Percentiles rank a stretch among this genome's conserved stretches.
phyloP scores from a whole-genome alignment of 2,329 filamentous ascomycete genomes.

The Chaetothyriales sp. region DNA sequence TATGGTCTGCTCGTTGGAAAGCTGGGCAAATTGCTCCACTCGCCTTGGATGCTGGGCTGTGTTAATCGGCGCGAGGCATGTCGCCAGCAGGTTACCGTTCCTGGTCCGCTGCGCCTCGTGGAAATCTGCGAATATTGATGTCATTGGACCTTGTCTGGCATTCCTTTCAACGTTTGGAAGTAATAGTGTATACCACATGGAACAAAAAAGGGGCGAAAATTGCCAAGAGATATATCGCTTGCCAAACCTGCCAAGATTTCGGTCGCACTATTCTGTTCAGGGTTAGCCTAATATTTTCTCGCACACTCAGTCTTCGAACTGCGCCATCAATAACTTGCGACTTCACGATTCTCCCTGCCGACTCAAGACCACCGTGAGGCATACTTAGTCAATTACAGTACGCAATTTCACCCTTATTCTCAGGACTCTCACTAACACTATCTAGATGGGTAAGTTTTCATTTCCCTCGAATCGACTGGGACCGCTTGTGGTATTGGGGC shows the following conservation, averaged over 20 bases:
- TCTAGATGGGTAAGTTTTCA: slow-evolving; percentile 47
- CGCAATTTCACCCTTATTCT: slow-evolving; percentile 17
- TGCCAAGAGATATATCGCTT: background rate
- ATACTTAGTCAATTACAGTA: slow-evolving; percentile 31
- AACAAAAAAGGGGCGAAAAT: background rate
- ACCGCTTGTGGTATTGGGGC: background rate
- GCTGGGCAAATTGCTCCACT: slow-evolving; percentile 55
- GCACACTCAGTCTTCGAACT: background rate
- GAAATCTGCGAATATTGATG: slow-evolving; percentile 59
- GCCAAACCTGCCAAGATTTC: background rate
- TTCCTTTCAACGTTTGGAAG: slow-evolving; percentile 18
- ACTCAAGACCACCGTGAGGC: background rate
- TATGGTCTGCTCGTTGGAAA: slow-evolving; percentile 50
- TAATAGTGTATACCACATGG: too few relatives aligned
- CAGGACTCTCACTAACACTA: slow-evolving; percentile 17
- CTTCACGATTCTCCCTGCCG: background rate
- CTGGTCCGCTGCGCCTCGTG: slow-evolving; percentile 47
- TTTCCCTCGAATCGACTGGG: background rate
- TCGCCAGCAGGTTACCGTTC: slow-evolving; percentile 59
- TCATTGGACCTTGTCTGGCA: slow-evolving; percentile 37
- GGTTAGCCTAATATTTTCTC: background rate
- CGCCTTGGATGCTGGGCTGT: slow-evolving; percentile 47
- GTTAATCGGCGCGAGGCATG: slow-evolving; percentile 57
- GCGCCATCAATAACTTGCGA: background rate
- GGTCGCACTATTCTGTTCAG: background rate